Base-by-base conservation (phyloP, 2,329 filamentous ascomycete genomes). In the Xylaria polymorpha region DNA sequence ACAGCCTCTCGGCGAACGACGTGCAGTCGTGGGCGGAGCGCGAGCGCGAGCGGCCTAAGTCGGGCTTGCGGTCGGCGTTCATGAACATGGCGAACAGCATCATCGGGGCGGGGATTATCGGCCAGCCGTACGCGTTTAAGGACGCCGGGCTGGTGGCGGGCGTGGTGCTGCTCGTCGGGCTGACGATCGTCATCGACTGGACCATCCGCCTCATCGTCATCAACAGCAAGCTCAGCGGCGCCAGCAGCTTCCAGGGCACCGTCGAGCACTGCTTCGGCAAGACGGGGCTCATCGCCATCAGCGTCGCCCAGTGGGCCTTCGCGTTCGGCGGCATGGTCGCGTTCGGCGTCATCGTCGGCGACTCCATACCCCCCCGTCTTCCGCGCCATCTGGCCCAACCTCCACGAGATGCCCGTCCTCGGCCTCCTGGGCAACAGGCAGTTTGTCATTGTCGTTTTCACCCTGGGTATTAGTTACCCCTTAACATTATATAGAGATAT, bases 21-120 rank as follows among this genome's bases (percentile, higher is more conserved):
- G 80, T 84, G 32, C 79, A 84, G 61, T 77, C 82, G 50, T 85
- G 84, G 81, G 85, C 85, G 5, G 85, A 86, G 74, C 81, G 83
- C 41, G 87, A 90, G 78, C 84, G 85, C 65, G 77, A 77, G 48
- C 87, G 94, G 66, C 94, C 95, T 56, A 95, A 95, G 82, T 97
- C 93, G 67, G 92, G 92, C 5, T 86, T 98, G 82, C 86, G 88
- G 71, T 93, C 92, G 79, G 95, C 96, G 3, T 98, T 99, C 75
- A 97, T 98, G 94, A 99, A 99, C 82, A 99, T 99, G 96, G 95
- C 96, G 71, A 99, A 99, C 83, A 97, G 93, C 76, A 99, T 99
- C 79, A 98, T 99, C 74, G 90, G 90, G 46, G 90, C 90, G 1
- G 89, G 90, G 61, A 91, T 91, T 80, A 91, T 91, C 76, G 89